Percentiles rank a stretch among this genome's conserved stretches.
Conservation (phyloP, 2,329 filamentous ascomycete species). For the Aureobasidium uvarum region DNA sequence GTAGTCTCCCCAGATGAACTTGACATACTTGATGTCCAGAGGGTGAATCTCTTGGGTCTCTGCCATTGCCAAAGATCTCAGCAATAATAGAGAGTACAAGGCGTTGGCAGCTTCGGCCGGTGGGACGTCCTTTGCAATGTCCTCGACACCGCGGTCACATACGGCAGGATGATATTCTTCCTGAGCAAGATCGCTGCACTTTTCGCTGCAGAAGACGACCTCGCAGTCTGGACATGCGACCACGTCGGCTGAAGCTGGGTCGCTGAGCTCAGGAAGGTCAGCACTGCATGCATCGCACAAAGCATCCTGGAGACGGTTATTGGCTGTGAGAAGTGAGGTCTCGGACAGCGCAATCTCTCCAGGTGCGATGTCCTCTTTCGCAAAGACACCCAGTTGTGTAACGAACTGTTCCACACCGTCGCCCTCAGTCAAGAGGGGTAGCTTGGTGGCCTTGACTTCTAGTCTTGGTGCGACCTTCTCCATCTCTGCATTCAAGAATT, state of each 20-base stretch:
- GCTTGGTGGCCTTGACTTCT: constrained; percentile 69
- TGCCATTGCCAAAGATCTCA: constrained; percentile 60
- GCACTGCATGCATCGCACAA: constrained; percentile 87
- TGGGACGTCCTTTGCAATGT: constrained; percentile 58
- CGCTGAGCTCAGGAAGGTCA: constrained; percentile 56
- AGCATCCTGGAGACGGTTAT: constrained; percentile 80
- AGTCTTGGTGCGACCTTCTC: constrained; percentile 72
- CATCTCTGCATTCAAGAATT: constrained; percentile 69
- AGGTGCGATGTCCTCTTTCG: constrained; percentile 72
- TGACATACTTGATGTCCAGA: constrained; percentile 59
- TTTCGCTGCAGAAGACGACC: constrained; percentile 60
- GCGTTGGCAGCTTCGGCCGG: constrained; percentile 59
- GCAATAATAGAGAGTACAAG: constrained; percentile 59
- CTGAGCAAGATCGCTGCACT: constrained; percentile 57
- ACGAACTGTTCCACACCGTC: constrained; percentile 44
- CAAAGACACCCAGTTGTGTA: constrained; percentile 87
- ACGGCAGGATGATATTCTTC: constrained; percentile 58
- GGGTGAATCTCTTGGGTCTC: constrained; percentile 59
- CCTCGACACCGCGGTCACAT: constrained; percentile 56
- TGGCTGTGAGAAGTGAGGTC: constrained; percentile 82
- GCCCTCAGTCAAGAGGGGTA: constrained; percentile 62
- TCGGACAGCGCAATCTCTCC: constrained; percentile 77
- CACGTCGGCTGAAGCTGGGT: constrained; percentile 30
- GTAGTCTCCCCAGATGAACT: constrained; percentile 67
- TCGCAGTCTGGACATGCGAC: constrained; percentile 56